Conservation (phyloP, 768 basidiomycete genomes). For the Strobilomyces echinocephalus region DNA sequence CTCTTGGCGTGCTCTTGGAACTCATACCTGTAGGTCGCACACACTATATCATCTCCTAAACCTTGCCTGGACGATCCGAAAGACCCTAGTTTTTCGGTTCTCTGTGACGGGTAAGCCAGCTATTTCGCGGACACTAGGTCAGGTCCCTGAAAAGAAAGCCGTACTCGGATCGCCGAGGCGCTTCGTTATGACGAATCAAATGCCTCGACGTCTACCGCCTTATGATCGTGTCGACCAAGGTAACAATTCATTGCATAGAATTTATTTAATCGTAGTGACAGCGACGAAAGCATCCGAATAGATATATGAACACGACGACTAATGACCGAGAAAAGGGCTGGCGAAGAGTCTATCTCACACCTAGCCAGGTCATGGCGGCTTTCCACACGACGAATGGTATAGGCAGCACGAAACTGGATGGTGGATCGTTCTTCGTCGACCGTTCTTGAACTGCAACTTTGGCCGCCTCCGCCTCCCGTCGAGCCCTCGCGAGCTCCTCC, state of each 20-base stretch:
- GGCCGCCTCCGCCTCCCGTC: conserved; percentile 24
- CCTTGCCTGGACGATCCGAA: too few relatives aligned
- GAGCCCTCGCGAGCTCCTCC: conserved; percentile 28
- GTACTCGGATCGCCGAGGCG: too few relatives aligned
- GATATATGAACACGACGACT: conserved; percentile 7
- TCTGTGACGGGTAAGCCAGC: too few relatives aligned
- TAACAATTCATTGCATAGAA: neutral
- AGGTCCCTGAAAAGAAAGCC: too few relatives aligned
- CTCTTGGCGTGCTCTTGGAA: neutral
- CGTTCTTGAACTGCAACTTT: conserved; percentile 24
- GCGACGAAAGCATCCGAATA: conserved; percentile 12
- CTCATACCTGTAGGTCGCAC: neutral
- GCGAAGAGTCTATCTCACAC: conserved; percentile 18
- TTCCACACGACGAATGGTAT: conserved; percentile 34
- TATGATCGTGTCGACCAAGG: neutral
- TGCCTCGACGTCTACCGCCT: too few relatives aligned
- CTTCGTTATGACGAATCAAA: too few relatives aligned
- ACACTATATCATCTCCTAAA: too few relatives aligned
- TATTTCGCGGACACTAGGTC: too few relatives aligned
- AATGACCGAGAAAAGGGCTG: neutral
- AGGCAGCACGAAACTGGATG: conserved; percentile 26
- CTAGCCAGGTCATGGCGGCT: conserved; percentile 32
- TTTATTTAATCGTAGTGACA: neutral
- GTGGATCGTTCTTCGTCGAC: conserved; percentile 25
- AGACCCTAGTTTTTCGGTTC: too few relatives aligned